phyloP scores from a whole-genome alignment of 1,284 basidiomycete genomes.

The Tetrapyrgos nigripes region DNA sequence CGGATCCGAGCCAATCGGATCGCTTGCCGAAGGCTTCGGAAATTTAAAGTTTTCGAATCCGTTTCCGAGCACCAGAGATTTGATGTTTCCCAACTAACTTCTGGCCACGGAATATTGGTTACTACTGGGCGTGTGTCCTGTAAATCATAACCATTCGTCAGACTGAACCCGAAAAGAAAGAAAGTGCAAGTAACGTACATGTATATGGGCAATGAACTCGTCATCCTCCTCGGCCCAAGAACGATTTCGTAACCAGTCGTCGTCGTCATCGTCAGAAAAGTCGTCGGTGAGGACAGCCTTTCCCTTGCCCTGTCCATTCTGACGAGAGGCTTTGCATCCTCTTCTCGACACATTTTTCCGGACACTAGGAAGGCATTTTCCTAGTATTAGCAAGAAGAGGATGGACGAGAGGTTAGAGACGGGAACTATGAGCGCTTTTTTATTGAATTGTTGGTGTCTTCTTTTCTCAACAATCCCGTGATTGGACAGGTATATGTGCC shows the following conservation, averaged over 20 bases:
- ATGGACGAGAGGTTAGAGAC: slow-evolving; percentile 43
- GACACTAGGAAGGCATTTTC: slow-evolving; percentile 46
- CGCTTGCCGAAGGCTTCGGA: too few relatives aligned
- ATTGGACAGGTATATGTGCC: slow-evolving; percentile 35
- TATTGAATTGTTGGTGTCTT: slow-evolving; percentile 35
- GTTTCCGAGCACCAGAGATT: too few relatives aligned
- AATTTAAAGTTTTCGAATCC: too few relatives aligned
- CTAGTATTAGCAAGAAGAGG: slow-evolving; percentile 37
- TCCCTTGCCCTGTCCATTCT: slow-evolving; percentile 4
- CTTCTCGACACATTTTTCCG: too few relatives aligned
- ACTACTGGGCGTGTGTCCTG: too few relatives aligned
- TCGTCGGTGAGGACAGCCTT: slow-evolving; percentile 54
- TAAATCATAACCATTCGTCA: not conserved
- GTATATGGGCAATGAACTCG: slow-evolving; percentile 63
- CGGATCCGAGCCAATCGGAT: too few relatives aligned
- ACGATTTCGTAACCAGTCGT: slow-evolving; percentile 26
- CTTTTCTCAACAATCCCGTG: not conserved
- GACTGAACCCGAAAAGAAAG: not conserved
- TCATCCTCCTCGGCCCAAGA: slow-evolving; percentile 72
- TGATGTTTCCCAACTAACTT: too few relatives aligned
- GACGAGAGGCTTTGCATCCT: slow-evolving; percentile 35
- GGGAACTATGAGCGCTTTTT: slow-evolving; percentile 47
- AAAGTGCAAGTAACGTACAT: slow-evolving; percentile 46
- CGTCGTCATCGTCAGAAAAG: slow-evolving; percentile 40
- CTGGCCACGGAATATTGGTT: too few relatives aligned